Percentiles rank a stretch among this genome's conserved stretches.
Evolutionary conservation across 768 basidiomycete genomes (phyloP).

Genomic region (Mrakia gelida): DNA sequence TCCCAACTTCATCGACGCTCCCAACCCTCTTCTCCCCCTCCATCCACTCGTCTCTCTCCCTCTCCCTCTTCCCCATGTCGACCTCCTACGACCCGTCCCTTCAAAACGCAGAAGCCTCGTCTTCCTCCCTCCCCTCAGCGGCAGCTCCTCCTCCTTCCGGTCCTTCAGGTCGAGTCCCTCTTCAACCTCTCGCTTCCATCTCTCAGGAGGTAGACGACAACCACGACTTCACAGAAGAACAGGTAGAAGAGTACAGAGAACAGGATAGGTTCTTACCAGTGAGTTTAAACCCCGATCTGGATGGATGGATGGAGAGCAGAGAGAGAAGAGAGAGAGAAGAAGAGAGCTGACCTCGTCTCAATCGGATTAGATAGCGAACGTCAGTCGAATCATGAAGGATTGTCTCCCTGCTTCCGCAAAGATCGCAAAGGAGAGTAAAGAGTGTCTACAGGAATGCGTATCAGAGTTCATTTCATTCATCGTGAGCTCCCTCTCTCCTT

Average conservation of each 20-base stretch:
- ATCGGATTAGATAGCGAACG: slow-evolving; percentile 77
- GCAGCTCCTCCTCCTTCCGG: no score
- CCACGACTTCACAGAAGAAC: slow-evolving; percentile 78
- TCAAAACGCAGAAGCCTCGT: not conserved
- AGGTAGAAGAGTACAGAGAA: slow-evolving; percentile 89
- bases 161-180: not conserved
- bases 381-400: slow-evolving; percentile 94
- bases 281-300: slow-evolving; percentile 32
- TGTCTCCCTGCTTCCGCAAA: slow-evolving; percentile 85
- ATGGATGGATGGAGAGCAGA: slow-evolving; percentile 8
- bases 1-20: not conserved
- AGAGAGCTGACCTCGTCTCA: not conserved
- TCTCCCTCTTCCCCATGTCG: not conserved
- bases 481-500: slow-evolving; percentile 43
- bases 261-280: slow-evolving; percentile 95
- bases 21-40: not conserved
- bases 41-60: not conserved
- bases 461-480: slow-evolving; percentile 94
- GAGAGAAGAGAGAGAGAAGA: not conserved
- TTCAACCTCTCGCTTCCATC: not conserved
- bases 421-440: slow-evolving; percentile 96
- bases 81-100: not conserved
- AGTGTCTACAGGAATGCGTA: slow-evolving; percentile 89
- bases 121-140: not conserved
- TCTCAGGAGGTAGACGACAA: not conserved